Evolutionary conservation across 164 flowering plant genomes (phyloP).

Genomic region (Tetracentron sinense): DNA sequence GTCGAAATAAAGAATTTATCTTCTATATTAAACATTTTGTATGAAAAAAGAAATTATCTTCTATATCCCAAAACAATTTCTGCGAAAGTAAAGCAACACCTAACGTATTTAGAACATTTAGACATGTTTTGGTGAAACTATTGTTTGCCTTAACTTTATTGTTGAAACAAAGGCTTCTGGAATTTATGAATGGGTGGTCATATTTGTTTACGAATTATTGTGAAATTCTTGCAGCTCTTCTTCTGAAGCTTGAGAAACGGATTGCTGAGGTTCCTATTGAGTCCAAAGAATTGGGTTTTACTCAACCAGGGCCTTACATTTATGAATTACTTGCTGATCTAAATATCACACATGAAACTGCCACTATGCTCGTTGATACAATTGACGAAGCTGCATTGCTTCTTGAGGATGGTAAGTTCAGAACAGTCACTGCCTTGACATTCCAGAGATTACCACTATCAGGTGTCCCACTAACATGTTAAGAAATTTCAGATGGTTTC

Average conservation of each 20-base stretch:
- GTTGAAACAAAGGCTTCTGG: not conserved
- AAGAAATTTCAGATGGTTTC: not conserved
- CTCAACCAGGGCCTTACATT: conserved; percentile 89
- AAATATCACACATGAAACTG: conserved; percentile 62
- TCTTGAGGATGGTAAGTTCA: conserved; percentile 72
- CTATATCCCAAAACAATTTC: too few species aligned
- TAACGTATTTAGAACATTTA: too few species aligned
- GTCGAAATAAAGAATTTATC: too few species aligned
- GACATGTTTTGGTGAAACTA: not conserved
- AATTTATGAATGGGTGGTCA: not conserved
- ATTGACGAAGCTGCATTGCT: conserved; percentile 69
- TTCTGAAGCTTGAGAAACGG: conserved; percentile 82
- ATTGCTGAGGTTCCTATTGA: conserved; percentile 73
- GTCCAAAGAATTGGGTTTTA: conserved; percentile 83
- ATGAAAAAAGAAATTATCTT: too few species aligned
- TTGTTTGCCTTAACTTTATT: not conserved
- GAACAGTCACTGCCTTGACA: not conserved
- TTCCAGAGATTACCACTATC: not conserved
- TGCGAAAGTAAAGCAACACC: too few species aligned
- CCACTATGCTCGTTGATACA: conserved; percentile 55
- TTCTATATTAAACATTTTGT: too few species aligned
- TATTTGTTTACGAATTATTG: not conserved
- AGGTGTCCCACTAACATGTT: not conserved
- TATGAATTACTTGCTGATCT: conserved; percentile 79
- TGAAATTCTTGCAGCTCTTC: conserved; percentile 62